phyloP scores from a whole-genome alignment of 805 yeast species.

The Priceomyces haplophilus region DNA sequence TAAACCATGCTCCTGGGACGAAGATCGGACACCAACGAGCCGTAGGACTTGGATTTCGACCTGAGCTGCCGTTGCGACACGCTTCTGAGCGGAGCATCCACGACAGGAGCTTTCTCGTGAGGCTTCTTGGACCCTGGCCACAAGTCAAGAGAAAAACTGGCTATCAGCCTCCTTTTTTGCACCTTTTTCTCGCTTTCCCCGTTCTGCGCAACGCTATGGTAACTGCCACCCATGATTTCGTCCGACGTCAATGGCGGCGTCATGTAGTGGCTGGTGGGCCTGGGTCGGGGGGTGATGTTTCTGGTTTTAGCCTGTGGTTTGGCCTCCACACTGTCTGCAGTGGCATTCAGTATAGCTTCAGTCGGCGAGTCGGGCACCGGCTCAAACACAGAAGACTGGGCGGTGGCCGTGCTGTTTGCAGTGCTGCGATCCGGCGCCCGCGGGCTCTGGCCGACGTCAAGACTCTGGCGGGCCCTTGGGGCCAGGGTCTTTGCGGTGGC shows the following conservation, averaged over 20 bases:
- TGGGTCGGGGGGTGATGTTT: background rate
- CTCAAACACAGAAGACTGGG: constrained; percentile 15
- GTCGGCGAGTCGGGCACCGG: constrained; percentile 8
- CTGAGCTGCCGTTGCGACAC: background rate
- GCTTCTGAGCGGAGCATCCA: too few relatives aligned
- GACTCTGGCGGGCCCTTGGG: too few relatives aligned
- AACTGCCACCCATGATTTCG: background rate
- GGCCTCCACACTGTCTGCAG: background rate
- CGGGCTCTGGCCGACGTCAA: background rate
- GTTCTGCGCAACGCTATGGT: too few relatives aligned
- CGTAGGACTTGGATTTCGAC: background rate
- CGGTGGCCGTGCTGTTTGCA: constrained; percentile 6
- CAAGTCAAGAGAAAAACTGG: background rate
- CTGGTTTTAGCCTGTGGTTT: background rate
- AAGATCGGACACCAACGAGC: background rate
- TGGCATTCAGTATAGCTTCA: background rate
- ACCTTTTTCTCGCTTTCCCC: background rate
- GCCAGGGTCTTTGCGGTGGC: too few relatives aligned
- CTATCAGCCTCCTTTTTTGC: background rate
- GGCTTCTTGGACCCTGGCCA: too few relatives aligned
- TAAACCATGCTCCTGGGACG: background rate
- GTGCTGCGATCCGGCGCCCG: background rate
- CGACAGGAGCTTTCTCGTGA: too few relatives aligned
- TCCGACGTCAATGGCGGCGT: constrained; percentile 15
- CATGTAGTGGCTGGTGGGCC: constrained; percentile 16